phyloP scores from a whole-genome alignment of 2,329 filamentous ascomycete species.

The Apiospora marii region DNA sequence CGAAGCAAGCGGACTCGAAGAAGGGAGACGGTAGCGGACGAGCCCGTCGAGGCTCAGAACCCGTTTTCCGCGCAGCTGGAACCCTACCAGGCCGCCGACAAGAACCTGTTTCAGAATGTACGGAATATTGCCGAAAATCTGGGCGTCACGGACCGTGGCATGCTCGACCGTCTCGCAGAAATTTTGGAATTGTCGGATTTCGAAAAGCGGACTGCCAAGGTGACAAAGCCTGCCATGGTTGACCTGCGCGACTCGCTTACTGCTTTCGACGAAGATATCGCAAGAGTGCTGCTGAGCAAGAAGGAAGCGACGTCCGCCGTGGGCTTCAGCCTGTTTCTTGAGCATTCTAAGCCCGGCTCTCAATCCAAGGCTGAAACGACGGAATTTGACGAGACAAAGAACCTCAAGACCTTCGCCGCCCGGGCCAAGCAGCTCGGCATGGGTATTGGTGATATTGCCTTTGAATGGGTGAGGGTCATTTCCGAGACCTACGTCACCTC shows the following conservation, averaged over 20 bases:
- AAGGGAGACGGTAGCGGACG: slow-evolving; percentile 63
- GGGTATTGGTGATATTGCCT: slow-evolving; percentile 64
- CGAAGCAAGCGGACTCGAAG: slow-evolving; percentile 71
- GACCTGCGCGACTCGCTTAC: slow-evolving; percentile 59
- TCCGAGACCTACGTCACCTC: slow-evolving; percentile 59
- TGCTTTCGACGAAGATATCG: slow-evolving; percentile 61
- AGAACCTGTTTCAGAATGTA: slow-evolving; percentile 62
- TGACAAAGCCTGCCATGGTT: slow-evolving; percentile 54
- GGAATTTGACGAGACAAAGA: slow-evolving; percentile 60
- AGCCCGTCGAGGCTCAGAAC: slow-evolving; percentile 59
- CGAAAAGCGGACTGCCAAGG: slow-evolving; percentile 58
- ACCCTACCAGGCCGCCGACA: slow-evolving; percentile 64
- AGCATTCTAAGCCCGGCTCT: slow-evolving; percentile 66
- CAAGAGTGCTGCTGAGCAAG: slow-evolving; percentile 60
- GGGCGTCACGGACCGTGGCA: slow-evolving; percentile 58
- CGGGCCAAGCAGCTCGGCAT: slow-evolving; percentile 58
- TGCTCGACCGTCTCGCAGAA: slow-evolving; percentile 55
- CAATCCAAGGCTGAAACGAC: slow-evolving; percentile 57
- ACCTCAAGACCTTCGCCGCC: slow-evolving; percentile 60
- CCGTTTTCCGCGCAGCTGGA: slow-evolving; percentile 63
- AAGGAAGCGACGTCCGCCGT: slow-evolving; percentile 57
- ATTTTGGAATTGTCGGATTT: slow-evolving; percentile 60
- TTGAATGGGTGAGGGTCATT: slow-evolving; percentile 63
- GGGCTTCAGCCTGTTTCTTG: slow-evolving; percentile 68
- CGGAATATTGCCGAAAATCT: slow-evolving; percentile 64